Base-by-base conservation (phyloP, 495 filamentous ascomycete genomes). In the Tuber aestivum region DNA sequence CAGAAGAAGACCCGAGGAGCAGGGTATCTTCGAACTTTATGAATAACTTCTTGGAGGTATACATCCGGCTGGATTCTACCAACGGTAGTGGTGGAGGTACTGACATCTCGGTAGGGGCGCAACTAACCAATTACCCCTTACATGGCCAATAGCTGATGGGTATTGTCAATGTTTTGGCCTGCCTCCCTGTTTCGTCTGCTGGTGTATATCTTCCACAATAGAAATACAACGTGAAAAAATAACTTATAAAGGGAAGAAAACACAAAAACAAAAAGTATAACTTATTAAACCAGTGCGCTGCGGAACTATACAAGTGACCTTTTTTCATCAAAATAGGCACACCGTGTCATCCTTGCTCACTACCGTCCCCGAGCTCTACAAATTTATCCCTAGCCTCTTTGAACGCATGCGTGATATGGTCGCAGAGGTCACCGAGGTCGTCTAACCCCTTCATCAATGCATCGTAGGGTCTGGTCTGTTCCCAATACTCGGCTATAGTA, bases 321-420 rank as follows among this genome's bases (percentile, higher is more conserved):
- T 61, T 71, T 40, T 20, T 35, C 20, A 6, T n/a, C 56, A 8
- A 65, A 35, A 35, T 65, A 14, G 14, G 12, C 27, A 32, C 27
- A 18, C 70, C 20, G 35, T 20, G 35, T 71, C 37, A 71, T 20
- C 3, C 65, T 37, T 72, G 27, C 71, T 70, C 65, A 37, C 35
- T 44, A 68, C 42, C 76, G 70, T 74, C 75, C 32, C 72, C 77
- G 21, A 75, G 77, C 5, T 82, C 88, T 69, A 87, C 87, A 83
- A 92, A 94, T 3, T 88, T 86, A 70, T 92, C 88, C 70, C 90
- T 87, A 37, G 91, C 87, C 23, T 77, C 85, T 41, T 88, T 89
- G 84, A 97, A 98, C 81, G 94, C 93, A 40, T 96, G 92, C 32
- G 89, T 87, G 6, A 99, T 93, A 23, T 97, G 91, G 83, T 97